Percentiles rank a stretch among this genome's conserved stretches.
These are phyloP conservation scores for Penicillium goetzii DNA, from an alignment of 495 filamentous ascomycete genomes.

Conservation along the genomic window DNA sequence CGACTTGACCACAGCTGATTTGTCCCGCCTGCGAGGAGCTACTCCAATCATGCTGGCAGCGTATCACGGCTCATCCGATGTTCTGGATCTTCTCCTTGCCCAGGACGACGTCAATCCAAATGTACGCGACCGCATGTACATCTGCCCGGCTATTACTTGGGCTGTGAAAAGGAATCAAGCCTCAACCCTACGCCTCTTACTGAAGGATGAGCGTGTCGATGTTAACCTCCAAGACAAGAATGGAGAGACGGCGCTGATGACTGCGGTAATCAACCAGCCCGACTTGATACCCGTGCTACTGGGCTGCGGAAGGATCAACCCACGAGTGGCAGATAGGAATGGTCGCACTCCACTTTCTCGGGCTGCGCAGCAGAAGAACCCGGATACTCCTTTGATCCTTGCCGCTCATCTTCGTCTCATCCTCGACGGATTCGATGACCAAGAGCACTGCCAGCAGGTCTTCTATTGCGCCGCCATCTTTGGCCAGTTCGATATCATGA, in stretches of 20 bases:
- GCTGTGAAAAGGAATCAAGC: constrained; percentile 37
- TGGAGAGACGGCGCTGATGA: constrained; percentile 28
- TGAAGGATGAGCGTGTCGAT: constrained; percentile 26
- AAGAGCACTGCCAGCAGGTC: constrained; percentile 30
- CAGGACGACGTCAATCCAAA: constrained; percentile 25
- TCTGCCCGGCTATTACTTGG: constrained; percentile 43
- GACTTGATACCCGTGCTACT: constrained; percentile 19
- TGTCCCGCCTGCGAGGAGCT: constrained; percentile 18
- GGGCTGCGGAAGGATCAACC: constrained; percentile 17
- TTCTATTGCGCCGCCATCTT: constrained; percentile 32
- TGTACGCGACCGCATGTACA: constrained; percentile 22
- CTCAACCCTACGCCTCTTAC: constrained; percentile 29
- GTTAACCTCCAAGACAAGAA: constrained; percentile 30
- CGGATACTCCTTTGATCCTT: constrained; percentile 18
- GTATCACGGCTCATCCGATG: constrained; percentile 18
- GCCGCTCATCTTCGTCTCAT: constrained; percentile 29
- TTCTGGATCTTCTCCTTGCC: constrained; percentile 21
- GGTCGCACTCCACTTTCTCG: constrained; percentile 26
- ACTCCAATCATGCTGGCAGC: constrained; percentile 28
- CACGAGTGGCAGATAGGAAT: constrained; percentile 23
- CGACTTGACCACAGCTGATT: constrained; percentile 15
- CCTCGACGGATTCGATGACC: constrained; percentile 19
- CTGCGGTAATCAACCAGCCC: constrained; percentile 16
- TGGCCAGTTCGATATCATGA: constrained; percentile 26
- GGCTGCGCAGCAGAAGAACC: constrained; percentile 7